A percentile compares a stretch with the other conserved stretches of the same genome.
Conservation (phyloP, 139 green algal species). For the Prasinococcaceae sp. region DNA sequence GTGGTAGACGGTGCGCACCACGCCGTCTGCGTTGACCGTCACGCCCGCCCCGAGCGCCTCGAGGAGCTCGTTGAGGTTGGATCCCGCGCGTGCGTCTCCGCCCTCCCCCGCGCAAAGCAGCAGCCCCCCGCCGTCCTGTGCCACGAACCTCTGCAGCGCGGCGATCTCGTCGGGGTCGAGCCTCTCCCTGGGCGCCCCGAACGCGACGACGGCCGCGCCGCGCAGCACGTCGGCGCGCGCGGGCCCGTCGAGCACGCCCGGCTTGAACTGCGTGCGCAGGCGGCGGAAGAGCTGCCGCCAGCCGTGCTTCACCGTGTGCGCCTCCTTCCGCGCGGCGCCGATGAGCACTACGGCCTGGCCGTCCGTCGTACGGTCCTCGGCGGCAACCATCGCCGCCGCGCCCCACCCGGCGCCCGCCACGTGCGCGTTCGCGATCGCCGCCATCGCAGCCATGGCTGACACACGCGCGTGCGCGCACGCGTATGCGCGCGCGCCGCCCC, state of each 20-base stretch:
- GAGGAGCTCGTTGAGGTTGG: conserved; percentile 68
- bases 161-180: conserved; percentile 56
- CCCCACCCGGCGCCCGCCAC: too few relatives aligned
- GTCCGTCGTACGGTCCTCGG: neutral
- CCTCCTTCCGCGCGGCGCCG: too few relatives aligned
- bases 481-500: too few relatives aligned
- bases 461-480: too few relatives aligned
- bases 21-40: conserved; percentile 46
- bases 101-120: conserved; percentile 46
- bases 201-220: conserved; percentile 41
- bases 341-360: neutral
- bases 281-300: conserved; percentile 57
- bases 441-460: neutral
- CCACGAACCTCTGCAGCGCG: conserved; percentile 41
- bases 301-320: conserved; percentile 24
- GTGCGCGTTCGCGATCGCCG: neutral
- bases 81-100: conserved; percentile 38
- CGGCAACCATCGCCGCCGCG: too few relatives aligned
- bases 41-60: conserved; percentile 67
- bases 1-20: conserved; percentile 48
- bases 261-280: conserved; percentile 32
- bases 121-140: conserved; percentile 38
- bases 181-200: conserved; percentile 49
- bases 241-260: conserved; percentile 9
- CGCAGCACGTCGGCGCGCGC: conserved; percentile 27